Evolutionary conservation across 768 basidiomycete species (phyloP).

Genomic region (Rhizopogon vesiculosus): DNA sequence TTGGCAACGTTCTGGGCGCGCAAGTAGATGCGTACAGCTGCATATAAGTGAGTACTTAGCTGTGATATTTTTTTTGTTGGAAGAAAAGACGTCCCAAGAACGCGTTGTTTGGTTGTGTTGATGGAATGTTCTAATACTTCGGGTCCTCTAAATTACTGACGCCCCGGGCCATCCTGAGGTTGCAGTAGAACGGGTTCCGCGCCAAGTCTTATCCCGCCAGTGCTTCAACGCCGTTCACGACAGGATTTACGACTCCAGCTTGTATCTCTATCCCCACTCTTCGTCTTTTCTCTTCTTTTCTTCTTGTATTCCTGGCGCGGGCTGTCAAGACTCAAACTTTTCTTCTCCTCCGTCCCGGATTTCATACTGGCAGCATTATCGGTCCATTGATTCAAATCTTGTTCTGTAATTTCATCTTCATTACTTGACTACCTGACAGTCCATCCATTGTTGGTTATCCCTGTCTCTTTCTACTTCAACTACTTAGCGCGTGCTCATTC

Average conservation of each 20-base stretch:
- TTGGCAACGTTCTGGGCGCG: background rate
- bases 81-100: background rate
- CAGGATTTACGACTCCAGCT: conserved; percentile 17
- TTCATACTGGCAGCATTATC: background rate
- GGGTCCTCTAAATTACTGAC: background rate
- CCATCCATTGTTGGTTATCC: conserved; percentile 1
- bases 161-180: background rate
- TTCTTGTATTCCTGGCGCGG: conserved; percentile 3
- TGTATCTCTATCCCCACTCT: conserved; percentile 8
- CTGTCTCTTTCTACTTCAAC: background rate
- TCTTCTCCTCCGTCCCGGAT: background rate
- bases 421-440: conserved; percentile 6
- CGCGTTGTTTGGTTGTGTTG: conserved; percentile 23
- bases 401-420: background rate
- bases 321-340: background rate
- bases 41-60: no score
- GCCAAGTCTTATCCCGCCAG: conserved; percentile 4
- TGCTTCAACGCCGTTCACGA: conserved; percentile 24
- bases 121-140: background rate
- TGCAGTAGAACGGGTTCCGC: conserved; percentile 17
- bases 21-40: background rate
- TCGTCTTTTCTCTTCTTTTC: background rate
- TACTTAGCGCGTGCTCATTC: background rate
- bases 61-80: background rate
- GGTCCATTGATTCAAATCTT: conserved; percentile 1